Evolutionary conservation across 345 rosid species (phyloP).

Genomic region (Ceriops decandra): DNA sequence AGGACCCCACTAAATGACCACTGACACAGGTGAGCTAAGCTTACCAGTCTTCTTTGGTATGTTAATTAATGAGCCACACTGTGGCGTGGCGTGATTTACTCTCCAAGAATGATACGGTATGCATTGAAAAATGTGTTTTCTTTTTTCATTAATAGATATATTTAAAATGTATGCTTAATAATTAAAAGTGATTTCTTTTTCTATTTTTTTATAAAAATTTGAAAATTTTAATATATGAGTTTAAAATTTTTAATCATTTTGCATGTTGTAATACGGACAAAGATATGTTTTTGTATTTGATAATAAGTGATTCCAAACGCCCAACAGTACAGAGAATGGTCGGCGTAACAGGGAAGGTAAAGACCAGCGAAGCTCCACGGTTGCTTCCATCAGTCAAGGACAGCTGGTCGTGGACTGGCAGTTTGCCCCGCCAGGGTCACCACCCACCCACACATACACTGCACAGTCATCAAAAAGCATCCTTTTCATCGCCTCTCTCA

Average conservation of each 20-base stretch:
- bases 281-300: neutral
- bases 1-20: neutral
- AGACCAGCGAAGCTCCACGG: constrained; percentile 21
- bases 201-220: too few species aligned
- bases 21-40: too few species aligned
- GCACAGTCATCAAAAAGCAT: constrained; percentile 10
- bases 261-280: too few species aligned
- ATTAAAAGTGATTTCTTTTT: too few species aligned
- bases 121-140: too few species aligned
- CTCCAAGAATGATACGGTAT: neutral
- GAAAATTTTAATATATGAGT: too few species aligned
- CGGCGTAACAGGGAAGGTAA: neutral
- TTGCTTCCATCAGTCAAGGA: constrained; percentile 27
- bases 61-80: neutral
- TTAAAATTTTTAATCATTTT: too few species aligned
- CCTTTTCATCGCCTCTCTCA: neutral
- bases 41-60: neutral
- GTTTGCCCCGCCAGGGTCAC: neutral
- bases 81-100: neutral
- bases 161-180: too few species aligned
- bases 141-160: too few species aligned
- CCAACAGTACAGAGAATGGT: neutral
- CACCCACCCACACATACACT: constrained; percentile 5
- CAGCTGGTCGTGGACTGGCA: constrained; percentile 55
- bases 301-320: constrained; percentile 1